These are phyloP conservation scores for Candida easanensis DNA, from an alignment of 805 yeast genomes.

Conservation along the genomic window DNA sequence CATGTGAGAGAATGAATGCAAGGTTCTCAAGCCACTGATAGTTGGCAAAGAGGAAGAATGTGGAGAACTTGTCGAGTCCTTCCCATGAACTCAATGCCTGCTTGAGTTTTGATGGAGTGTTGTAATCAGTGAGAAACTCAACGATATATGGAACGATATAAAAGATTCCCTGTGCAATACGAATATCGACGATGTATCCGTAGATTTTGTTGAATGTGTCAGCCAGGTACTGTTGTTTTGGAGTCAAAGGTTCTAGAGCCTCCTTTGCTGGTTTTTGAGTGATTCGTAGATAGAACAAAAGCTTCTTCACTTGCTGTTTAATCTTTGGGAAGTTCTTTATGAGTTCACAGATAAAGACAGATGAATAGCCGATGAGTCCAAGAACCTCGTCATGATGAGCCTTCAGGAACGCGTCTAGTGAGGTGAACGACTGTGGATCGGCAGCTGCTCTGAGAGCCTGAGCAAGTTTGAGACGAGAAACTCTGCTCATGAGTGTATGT, in stretches of 20 bases:
- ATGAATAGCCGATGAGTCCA: slow-evolving; percentile 16
- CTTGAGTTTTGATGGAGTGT: slow-evolving; percentile 12
- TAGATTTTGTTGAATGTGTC: slow-evolving; percentile 13
- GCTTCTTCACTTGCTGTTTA: slow-evolving; percentile 10
- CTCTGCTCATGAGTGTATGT: slow-evolving; percentile 1
- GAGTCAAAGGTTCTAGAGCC: slow-evolving; percentile 4
- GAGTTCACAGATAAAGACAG: slow-evolving; percentile 15
- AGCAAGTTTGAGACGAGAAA: neutral
- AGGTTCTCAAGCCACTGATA: slow-evolving; percentile 22
- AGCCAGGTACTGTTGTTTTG: slow-evolving; percentile 8
- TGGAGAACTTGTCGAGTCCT: slow-evolving; percentile 13
- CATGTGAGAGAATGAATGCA: slow-evolving; percentile 19
- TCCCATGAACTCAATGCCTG: slow-evolving; percentile 5
- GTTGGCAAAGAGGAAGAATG: slow-evolving; percentile 15
- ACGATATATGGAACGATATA: slow-evolving; percentile 20
- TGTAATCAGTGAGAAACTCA: slow-evolving; percentile 17
- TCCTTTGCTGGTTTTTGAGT: neutral
- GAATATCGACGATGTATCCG: slow-evolving; percentile 20
- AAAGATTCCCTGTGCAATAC: slow-evolving; percentile 21
- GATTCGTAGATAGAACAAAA: slow-evolving; percentile 13
- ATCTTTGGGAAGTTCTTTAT: slow-evolving; percentile 19
- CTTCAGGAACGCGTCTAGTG: slow-evolving; percentile 11
- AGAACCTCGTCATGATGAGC: slow-evolving; percentile 17
- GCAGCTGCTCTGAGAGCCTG: slow-evolving; percentile 1
- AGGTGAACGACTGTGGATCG: slow-evolving; percentile 8